These are phyloP conservation scores for Periconia sp. DNA, from an alignment of 2,329 filamentous ascomycete genomes.

Conservation along the genomic window DNA sequence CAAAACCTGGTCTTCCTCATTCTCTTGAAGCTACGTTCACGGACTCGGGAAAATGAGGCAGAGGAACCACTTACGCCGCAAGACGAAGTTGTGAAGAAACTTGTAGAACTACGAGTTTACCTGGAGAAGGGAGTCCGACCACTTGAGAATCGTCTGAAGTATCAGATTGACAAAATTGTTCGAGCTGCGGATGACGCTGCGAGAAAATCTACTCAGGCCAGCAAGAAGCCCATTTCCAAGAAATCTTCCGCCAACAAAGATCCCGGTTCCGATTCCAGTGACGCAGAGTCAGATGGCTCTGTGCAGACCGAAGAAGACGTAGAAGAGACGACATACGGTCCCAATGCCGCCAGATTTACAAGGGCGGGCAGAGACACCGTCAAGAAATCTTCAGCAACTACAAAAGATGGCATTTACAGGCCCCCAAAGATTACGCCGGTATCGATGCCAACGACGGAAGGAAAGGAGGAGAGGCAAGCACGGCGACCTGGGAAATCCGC, in stretches of 20 bases:
- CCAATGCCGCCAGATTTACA: conserved; percentile 61
- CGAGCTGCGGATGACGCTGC: conserved; percentile 78
- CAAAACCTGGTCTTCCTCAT: conserved; percentile 92
- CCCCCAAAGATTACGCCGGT: conserved; percentile 89
- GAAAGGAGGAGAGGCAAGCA: conserved; percentile 66
- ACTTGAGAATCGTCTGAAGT: conserved; percentile 87
- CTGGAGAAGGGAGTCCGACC: conserved; percentile 91
- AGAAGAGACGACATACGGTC: conserved; percentile 67
- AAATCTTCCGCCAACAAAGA: conserved; percentile 42
- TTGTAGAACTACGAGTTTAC: conserved; percentile 91
- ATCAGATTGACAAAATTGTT: conserved; percentile 94
- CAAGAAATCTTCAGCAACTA: conserved; percentile 34
- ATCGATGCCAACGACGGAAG: conserved; percentile 73
- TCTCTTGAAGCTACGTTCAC: conserved; percentile 71
- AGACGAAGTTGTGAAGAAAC: conserved; percentile 77
- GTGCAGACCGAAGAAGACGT: conserved; percentile 47
- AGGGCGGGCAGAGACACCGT: conserved; percentile 30
- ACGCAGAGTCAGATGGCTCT: conserved; percentile 33
- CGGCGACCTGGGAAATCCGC: conserved; percentile 74
- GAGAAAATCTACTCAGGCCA: conserved; percentile 34
- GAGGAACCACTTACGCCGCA: conserved; percentile 55
- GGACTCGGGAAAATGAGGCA: conserved; percentile 36
- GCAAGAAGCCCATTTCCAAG: conserved; percentile 21
- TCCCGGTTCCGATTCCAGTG: conserved; percentile 48
- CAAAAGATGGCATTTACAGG: conserved; percentile 76